Evolutionary conservation across 1,139 yeast genomes (phyloP).

Genomic region (Scheffersomyces cryptocercus): DNA sequence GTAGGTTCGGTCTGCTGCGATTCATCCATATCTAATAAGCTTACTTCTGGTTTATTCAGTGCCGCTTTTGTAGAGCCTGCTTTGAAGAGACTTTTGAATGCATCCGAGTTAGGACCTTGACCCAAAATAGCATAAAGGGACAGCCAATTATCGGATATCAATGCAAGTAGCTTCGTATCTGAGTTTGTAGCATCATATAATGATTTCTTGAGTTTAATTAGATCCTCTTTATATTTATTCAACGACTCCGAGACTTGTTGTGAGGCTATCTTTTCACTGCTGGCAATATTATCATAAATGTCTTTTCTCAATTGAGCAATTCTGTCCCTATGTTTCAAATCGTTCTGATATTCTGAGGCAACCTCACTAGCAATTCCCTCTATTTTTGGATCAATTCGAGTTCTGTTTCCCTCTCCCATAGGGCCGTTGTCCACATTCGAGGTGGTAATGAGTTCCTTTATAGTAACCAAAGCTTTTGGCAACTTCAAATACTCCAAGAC

Average conservation of each 20-base stretch:
- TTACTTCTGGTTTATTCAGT: constrained; percentile 31
- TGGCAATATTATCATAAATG: constrained; percentile 39
- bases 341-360: constrained; percentile 20
- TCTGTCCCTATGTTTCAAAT: constrained; percentile 22
- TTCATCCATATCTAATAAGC: constrained; percentile 68
- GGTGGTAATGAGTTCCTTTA: constrained; percentile 41
- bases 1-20: constrained; percentile 18
- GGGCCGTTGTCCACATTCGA: constrained; percentile 4
- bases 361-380: constrained; percentile 29
- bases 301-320: constrained; percentile 35
- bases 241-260: constrained; percentile 9
- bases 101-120: constrained; percentile 33
- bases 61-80: constrained; percentile 6
- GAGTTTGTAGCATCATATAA: constrained; percentile 68
- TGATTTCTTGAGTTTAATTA: constrained; percentile 60
- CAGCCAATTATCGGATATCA: constrained; percentile 28
- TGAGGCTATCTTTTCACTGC: constrained; percentile 33
- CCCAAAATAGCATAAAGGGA: constrained; percentile 31
- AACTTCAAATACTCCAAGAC: constrained; percentile 78
- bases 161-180: constrained; percentile 55
- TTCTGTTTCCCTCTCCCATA: constrained; percentile 1
- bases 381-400: constrained; percentile 17
- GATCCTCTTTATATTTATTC: constrained; percentile 43
- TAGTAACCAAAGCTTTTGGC: constrained; percentile 63
- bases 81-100: constrained; percentile 33